Evolutionary conservation across 768 basidiomycete species (phyloP).

Genomic region (Trametes sanguinea): DNA sequence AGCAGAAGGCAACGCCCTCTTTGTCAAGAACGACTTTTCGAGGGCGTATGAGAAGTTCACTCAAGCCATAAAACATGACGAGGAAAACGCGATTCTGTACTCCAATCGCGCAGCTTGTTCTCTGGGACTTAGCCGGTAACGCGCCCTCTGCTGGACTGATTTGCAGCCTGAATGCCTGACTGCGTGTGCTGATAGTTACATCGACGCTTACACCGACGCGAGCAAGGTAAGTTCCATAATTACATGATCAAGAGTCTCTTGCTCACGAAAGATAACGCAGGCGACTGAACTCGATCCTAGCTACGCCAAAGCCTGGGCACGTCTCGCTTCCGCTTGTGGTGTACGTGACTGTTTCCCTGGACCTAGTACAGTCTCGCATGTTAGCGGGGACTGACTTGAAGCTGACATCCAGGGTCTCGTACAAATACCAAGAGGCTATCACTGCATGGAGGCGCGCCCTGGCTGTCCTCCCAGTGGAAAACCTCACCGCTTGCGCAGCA

Average conservation of each 20-base stretch:
- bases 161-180: too few relatives aligned
- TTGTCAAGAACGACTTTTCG: conserved; percentile 36
- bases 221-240: not conserved
- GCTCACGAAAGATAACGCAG: not conserved
- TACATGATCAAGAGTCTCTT: not conserved
- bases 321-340: not conserved
- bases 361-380: too few relatives aligned
- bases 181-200: conserved; percentile 8
- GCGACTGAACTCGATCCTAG: not conserved
- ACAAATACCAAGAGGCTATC: conserved; percentile 13
- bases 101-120: conserved; percentile 48
- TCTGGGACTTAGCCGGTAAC: conserved; percentile 39
- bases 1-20: conserved; percentile 43
- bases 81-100: conserved; percentile 43
- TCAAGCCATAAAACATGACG: conserved; percentile 42
- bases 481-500: conserved; percentile 34
- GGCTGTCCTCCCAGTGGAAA: conserved; percentile 31
- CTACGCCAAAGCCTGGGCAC: conserved; percentile 7
- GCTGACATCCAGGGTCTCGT: conserved; percentile 13
- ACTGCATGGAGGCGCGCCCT: conserved; percentile 34
- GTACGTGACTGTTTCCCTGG: not conserved
- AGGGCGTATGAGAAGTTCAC: conserved; percentile 44
- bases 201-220: conserved; percentile 21
- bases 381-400: too few relatives aligned
- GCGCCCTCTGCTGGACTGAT: too few relatives aligned